A percentile compares a stretch with the other conserved stretches of the same genome.
phyloP scores from a whole-genome alignment of 2,329 filamentous ascomycete species.

The Fusarium aywerte region DNA sequence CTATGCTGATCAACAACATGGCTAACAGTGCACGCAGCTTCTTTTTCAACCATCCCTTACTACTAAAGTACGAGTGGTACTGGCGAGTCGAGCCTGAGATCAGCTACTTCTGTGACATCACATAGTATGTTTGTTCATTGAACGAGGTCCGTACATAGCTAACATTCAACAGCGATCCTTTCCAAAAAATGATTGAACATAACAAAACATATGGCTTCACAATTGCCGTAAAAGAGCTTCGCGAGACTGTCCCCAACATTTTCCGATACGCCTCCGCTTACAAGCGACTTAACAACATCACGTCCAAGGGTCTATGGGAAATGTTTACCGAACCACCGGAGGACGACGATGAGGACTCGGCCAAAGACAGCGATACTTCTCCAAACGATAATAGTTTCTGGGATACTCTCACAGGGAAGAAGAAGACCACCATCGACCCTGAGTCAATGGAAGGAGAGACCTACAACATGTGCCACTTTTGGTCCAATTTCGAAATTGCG shows the following conservation, averaged over 20 bases:
- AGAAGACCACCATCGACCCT: slow-evolving; percentile 83
- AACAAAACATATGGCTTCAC: slow-evolving; percentile 99
- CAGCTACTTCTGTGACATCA: slow-evolving; percentile 99
- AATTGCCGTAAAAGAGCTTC: slow-evolving; percentile 97
- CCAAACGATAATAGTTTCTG: slow-evolving; percentile 85
- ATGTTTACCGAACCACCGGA: slow-evolving; percentile 91
- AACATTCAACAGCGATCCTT: slow-evolving; percentile 76
- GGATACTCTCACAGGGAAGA: slow-evolving; percentile 75
- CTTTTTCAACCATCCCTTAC: slow-evolving; percentile 96
- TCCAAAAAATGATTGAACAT: slow-evolving; percentile 89
- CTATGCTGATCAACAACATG: not conserved
- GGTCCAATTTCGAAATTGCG: slow-evolving; percentile 99
- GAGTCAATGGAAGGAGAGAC: slow-evolving; percentile 97
- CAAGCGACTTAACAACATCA: slow-evolving; percentile 90
- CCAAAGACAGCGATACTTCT: slow-evolving; percentile 72
- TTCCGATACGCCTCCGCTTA: slow-evolving; percentile 99
- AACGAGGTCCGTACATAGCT: not conserved
- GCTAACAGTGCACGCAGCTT: slow-evolving; percentile 64
- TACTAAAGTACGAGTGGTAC: slow-evolving; percentile 99
- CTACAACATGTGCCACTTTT: slow-evolving; percentile 99
- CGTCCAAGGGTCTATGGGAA: slow-evolving; percentile 94
- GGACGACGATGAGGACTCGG: slow-evolving; percentile 69
- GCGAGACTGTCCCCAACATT: slow-evolving; percentile 97
- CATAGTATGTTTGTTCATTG: slow-evolving; percentile 71
- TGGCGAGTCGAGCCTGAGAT: slow-evolving; percentile 99